Evolutionary conservation across 1,139 yeast species (phyloP).

Genomic region (Diutina rugosa): DNA sequence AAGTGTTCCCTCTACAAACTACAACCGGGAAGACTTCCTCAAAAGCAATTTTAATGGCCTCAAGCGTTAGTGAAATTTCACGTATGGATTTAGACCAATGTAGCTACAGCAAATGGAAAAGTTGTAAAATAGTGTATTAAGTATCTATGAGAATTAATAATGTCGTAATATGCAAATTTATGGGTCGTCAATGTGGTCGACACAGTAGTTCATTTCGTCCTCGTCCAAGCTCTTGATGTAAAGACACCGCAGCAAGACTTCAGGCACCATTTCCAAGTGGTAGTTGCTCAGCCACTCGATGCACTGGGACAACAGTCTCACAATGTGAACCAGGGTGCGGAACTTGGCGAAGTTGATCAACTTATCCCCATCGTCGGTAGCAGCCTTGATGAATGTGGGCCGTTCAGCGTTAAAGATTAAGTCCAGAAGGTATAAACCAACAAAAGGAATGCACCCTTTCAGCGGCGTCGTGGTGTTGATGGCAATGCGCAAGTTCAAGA

Average conservation of each 20-base stretch:
- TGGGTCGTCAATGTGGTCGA: constrained; percentile 2
- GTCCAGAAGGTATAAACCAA: constrained; percentile 78
- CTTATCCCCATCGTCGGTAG: constrained; percentile 17
- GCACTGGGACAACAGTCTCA: constrained; percentile 66
- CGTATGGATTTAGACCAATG: too few species aligned
- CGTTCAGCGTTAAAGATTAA: constrained; percentile 71
- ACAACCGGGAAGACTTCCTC: too few species aligned
- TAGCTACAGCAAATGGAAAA: too few species aligned
- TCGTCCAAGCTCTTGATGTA: constrained; percentile 68
- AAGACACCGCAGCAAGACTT: constrained; percentile 68
- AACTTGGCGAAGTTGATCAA: constrained; percentile 69
- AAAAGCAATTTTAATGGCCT: too few species aligned
- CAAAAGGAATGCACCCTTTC: constrained; percentile 79
- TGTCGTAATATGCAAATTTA: not conserved
- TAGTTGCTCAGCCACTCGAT: constrained; percentile 78
- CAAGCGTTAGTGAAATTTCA: too few species aligned
- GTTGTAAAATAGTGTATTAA: not conserved
- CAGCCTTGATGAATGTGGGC: constrained; percentile 26
- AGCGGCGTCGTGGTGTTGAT: constrained; percentile 53
- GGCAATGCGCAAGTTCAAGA: constrained; percentile 49
- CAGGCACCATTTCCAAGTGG: constrained; percentile 31
- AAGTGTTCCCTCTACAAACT: too few species aligned
- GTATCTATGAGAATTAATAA: not conserved
- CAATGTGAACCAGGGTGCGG: constrained; percentile 65
- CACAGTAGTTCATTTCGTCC: constrained; percentile 52